These are phyloP conservation scores for Hemisphaericaspora xylanilytica DNA, from an alignment of 1,139 yeast species.

Conservation along the genomic window DNA sequence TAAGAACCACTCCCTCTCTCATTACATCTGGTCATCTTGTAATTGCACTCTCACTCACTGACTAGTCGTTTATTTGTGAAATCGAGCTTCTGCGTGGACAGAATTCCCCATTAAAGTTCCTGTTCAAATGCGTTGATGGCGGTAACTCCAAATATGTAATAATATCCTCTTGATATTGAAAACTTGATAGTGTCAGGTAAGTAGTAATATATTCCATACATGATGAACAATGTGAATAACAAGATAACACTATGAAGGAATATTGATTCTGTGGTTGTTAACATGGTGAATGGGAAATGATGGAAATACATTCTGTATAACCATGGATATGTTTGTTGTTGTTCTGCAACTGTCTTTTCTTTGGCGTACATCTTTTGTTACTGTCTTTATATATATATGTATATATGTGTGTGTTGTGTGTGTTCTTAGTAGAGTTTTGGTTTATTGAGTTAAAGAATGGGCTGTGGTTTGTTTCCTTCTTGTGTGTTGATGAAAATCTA, in stretches of 20 bases:
- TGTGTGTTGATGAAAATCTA: no score
- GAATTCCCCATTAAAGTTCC: neutral
- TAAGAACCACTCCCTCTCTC: no score
- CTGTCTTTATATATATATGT: neutral
- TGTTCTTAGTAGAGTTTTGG: no score
- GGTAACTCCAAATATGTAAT: slow-evolving; percentile 32
- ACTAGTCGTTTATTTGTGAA: no score
- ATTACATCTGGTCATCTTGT: no score
- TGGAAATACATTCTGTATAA: slow-evolving; percentile 33
- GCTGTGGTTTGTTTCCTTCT: no score
- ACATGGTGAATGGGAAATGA: slow-evolving; percentile 40
- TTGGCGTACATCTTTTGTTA: neutral
- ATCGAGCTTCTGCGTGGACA: no score
- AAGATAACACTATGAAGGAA: slow-evolving; percentile 31
- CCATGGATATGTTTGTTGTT: slow-evolving; percentile 13
- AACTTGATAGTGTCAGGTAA: slow-evolving; percentile 33
- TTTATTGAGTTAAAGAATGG: no score
- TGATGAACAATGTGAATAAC: slow-evolving; percentile 31
- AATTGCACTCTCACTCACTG: no score
- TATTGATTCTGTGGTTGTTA: slow-evolving; percentile 35
- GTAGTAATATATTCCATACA: slow-evolving; percentile 38
- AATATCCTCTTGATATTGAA: slow-evolving; percentile 32
- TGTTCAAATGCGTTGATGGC: neutral
- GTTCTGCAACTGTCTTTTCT: neutral
- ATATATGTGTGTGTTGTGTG: no score